phyloP scores from a whole-genome alignment of 1,284 basidiomycete species.

The Gymnopus androsaceus region DNA sequence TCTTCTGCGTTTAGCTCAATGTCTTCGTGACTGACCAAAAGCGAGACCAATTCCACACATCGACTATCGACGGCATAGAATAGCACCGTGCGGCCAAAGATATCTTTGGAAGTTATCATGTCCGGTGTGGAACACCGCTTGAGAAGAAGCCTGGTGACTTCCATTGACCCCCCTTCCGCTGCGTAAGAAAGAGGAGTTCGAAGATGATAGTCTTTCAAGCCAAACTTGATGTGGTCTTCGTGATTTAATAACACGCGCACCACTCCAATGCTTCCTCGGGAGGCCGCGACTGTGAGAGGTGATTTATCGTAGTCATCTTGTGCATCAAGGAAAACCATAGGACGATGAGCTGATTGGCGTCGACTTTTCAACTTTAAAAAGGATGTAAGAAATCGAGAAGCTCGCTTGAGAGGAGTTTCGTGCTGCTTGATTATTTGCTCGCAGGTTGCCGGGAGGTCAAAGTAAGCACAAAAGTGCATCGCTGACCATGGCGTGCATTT shows the following conservation, averaged over 20 bases:
- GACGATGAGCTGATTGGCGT: not conserved
- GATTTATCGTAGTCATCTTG: slow-evolving; percentile 2
- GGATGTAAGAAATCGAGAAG: not conserved
- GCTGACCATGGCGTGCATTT: slow-evolving; percentile 1
- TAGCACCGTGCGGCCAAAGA: not conserved
- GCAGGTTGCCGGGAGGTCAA: not conserved
- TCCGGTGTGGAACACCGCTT: not conserved
- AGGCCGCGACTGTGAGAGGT: not conserved
- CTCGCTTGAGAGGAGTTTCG: not conserved
- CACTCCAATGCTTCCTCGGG: not conserved
- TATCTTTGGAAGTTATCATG: not conserved
- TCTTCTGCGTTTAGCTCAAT: not conserved
- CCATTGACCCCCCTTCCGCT: not conserved
- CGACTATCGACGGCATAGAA: slow-evolving; percentile 1
- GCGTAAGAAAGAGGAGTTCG: slow-evolving; percentile 1
- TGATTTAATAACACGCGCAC: not conserved
- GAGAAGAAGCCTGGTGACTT: not conserved
- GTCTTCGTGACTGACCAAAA: not conserved
- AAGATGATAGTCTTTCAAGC: not conserved
- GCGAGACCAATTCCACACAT: not conserved
- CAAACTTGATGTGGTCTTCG: not conserved
- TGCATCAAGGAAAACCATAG: not conserved
- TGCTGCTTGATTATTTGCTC: not conserved
- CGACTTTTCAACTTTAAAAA: not conserved
- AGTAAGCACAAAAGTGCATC: not conserved